These are phyloP conservation scores for Alternaria dauci DNA, from an alignment of 2,329 filamentous ascomycete species.

Conservation along the genomic window DNA sequence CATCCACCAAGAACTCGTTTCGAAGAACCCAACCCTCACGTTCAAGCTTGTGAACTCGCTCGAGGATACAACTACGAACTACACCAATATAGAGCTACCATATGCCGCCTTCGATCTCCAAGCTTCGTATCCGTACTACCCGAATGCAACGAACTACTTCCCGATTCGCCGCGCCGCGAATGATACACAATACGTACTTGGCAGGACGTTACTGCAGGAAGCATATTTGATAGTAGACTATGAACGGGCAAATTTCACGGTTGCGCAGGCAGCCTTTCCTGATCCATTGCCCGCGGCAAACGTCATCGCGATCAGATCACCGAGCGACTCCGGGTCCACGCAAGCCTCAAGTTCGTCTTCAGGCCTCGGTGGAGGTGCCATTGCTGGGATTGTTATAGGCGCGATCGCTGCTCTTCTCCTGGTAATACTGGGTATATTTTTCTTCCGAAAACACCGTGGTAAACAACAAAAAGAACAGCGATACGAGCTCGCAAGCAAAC, in stretches of 20 bases:
- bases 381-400: constrained; percentile 46
- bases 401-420: constrained; percentile 27
- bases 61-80: constrained; percentile 43
- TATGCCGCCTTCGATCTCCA: constrained; percentile 60
- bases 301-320: constrained; percentile 38
- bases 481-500: constrained; percentile 34
- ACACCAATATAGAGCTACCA: constrained; percentile 55
- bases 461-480: constrained; percentile 18
- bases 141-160: constrained; percentile 72
- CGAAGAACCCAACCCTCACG: constrained; percentile 48
- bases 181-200: constrained; percentile 67
- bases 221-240: constrained; percentile 62
- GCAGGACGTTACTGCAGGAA: constrained; percentile 74
- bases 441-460: constrained; percentile 33
- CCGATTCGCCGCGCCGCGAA: constrained; percentile 67
- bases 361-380: constrained; percentile 37
- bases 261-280: constrained; percentile 51
- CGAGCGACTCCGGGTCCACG: constrained; percentile 1
- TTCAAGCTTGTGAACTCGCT: constrained; percentile 48
- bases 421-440: constrained; percentile 27
- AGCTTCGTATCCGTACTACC: constrained; percentile 61
- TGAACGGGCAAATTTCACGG: constrained; percentile 57
- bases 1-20: constrained; percentile 42
- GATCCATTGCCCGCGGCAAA: constrained; percentile 41
- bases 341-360: constrained; percentile 12